Percentiles rank a stretch among this genome's conserved stretches.
Evolutionary conservation across 139 green algal genomes (phyloP).

Genomic region (Bryopsis sp.): DNA sequence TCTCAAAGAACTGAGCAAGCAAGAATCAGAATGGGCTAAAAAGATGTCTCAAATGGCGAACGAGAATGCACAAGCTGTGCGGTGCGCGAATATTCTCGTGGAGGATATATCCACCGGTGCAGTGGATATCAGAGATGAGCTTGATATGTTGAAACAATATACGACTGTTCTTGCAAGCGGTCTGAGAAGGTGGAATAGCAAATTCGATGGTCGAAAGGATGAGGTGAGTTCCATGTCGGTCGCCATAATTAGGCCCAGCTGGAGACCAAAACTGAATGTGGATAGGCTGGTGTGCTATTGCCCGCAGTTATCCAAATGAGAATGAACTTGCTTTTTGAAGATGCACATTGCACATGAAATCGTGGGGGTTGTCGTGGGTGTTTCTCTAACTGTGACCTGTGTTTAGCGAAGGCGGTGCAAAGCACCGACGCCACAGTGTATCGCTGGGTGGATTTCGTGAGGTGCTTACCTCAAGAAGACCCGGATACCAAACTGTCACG

Average conservation of each 20-base stretch:
- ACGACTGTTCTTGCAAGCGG: background rate
- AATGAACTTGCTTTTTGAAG: no score
- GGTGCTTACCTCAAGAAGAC: background rate
- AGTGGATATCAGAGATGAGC: background rate
- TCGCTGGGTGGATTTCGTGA: background rate
- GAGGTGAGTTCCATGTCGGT: no score
- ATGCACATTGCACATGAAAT: no score
- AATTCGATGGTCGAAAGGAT: background rate
- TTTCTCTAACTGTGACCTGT: no score
- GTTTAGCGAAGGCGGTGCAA: background rate
- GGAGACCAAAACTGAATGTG: no score
- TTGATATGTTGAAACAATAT: background rate
- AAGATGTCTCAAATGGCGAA: background rate
- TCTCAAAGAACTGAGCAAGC: background rate
- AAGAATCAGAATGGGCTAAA: background rate
- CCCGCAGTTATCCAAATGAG: no score
- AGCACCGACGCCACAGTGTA: background rate
- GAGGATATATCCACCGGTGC: background rate
- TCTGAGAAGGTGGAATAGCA: background rate
- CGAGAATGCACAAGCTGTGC: background rate
- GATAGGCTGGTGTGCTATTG: no score
- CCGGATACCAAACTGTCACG: background rate
- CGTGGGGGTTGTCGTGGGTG: no score
- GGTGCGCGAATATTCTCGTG: background rate
- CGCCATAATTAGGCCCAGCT: no score